A percentile compares a stretch with the other conserved stretches of the same genome.
Evolutionary conservation across 768 basidiomycete species (phyloP).

Genomic region (Floccularia luteovirens): DNA sequence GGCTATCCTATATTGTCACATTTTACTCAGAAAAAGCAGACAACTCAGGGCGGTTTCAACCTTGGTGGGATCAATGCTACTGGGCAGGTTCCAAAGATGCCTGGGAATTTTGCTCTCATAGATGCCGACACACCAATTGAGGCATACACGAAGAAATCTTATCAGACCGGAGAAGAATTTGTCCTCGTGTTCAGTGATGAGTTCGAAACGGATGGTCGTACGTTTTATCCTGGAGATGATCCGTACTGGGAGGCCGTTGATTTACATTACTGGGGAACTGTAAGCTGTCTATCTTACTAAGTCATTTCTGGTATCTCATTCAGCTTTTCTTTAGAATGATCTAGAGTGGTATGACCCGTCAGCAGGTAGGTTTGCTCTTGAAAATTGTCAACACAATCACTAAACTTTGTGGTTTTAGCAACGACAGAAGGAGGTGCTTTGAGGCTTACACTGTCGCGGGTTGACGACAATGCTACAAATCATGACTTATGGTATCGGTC

Average conservation of each 20-base stretch:
- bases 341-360: slow-evolving; percentile 77
- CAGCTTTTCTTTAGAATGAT: slow-evolving; percentile 30
- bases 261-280: slow-evolving; percentile 63
- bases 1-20: slow-evolving; percentile 46
- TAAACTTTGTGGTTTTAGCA: slow-evolving; percentile 17
- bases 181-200: slow-evolving; percentile 74
- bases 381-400: not conserved
- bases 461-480: slow-evolving; percentile 29
- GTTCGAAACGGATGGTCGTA: slow-evolving; percentile 66
- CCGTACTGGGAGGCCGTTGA: slow-evolving; percentile 57
- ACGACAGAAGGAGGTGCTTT: slow-evolving; percentile 68
- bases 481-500: slow-evolving; percentile 68
- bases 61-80: slow-evolving; percentile 69
- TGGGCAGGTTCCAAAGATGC: slow-evolving; percentile 58
- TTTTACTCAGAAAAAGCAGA: slow-evolving; percentile 30
- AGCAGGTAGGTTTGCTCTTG: slow-evolving; percentile 19
- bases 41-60: slow-evolving; percentile 55
- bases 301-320: not conserved
- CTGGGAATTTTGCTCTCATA: slow-evolving; percentile 60
- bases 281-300: slow-evolving; percentile 20
- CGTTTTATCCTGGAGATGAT: slow-evolving; percentile 65
- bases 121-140: slow-evolving; percentile 69
- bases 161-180: slow-evolving; percentile 40
- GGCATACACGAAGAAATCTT: slow-evolving; percentile 44
- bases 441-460: slow-evolving; percentile 56